phyloP scores from a whole-genome alignment of 345 rosid species.

The Eucalyptus curtisii region DNA sequence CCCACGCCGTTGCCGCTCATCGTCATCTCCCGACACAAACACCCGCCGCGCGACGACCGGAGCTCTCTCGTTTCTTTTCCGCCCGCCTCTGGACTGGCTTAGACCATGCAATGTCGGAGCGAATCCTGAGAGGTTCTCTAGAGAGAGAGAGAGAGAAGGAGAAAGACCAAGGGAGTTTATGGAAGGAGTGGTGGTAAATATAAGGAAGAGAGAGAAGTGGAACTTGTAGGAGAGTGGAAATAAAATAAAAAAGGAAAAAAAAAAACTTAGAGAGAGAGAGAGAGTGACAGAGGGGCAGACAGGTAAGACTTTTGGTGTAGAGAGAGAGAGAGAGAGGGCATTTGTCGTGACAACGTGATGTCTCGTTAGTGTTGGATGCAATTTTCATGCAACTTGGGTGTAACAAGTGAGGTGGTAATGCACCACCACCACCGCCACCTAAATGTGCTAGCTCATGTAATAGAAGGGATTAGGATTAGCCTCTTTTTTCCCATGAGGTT shows the following conservation, averaged over 20 bases:
- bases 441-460: neutral
- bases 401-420: neutral
- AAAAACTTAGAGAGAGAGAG: neutral
- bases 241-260: constrained; percentile 1
- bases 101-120: neutral
- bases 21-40: neutral
- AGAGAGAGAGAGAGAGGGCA: neutral
- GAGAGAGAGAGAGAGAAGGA: neutral
- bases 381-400: neutral
- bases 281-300: constrained; percentile 50
- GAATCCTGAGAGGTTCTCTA: neutral
- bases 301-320: constrained; percentile 6
- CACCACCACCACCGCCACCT: neutral
- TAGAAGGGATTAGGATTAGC: neutral
- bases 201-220: neutral
- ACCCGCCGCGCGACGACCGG: neutral
- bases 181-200: constrained; percentile 4
- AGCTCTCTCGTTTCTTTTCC: neutral
- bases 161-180: neutral
- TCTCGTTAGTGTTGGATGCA: neutral
- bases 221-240: neutral
- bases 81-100: neutral
- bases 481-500: neutral
- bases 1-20: constrained; percentile 43
- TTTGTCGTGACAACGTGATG: constrained; percentile 20